Evolutionary conservation across 371 early-diverging fungal species (phyloP).

Genomic region (Mucor indicus): DNA sequence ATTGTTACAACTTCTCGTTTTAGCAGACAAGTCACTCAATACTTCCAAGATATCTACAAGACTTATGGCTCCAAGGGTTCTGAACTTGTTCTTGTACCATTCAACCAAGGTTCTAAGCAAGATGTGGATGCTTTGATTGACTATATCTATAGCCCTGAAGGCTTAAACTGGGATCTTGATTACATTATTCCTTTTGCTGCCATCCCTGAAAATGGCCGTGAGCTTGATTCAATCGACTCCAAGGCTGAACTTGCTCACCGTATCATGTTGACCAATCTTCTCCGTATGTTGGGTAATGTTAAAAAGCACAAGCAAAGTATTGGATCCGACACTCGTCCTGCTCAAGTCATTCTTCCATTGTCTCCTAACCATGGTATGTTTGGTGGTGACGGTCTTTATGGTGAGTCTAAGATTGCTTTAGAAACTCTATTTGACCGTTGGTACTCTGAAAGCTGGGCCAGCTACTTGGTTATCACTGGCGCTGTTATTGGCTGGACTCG

Average conservation of each 20-base stretch:
- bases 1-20: conserved; percentile 93
- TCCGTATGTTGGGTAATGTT: conserved; percentile 80
- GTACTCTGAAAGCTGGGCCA: conserved; percentile 90
- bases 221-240: conserved; percentile 83
- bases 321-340: conserved; percentile 84
- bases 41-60: conserved; percentile 89
- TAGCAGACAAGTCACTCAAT: conserved; percentile 77
- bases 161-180: conserved; percentile 92
- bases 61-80: conserved; percentile 86
- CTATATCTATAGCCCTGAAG: conserved; percentile 87
- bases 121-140: conserved; percentile 80
- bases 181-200: conserved; percentile 95
- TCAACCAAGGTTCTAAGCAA: conserved; percentile 89
- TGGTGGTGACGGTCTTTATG: conserved; percentile 92
- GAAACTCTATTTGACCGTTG: conserved; percentile 93
- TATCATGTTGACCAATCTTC: conserved; percentile 88
- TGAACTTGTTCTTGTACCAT: conserved; percentile 89
- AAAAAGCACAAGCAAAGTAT: conserved; percentile 79
- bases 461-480: conserved; percentile 87
- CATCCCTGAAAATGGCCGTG: conserved; percentile 86
- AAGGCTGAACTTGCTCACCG: conserved; percentile 90
- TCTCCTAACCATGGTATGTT: conserved; percentile 97
- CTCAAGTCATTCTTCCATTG: conserved; percentile 87
- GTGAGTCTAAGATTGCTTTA: conserved; percentile 91
- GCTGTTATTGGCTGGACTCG: conserved; percentile 98